Percentiles rank a stretch among this genome's conserved stretches.
These are phyloP conservation scores for Calonectria multiphialidica DNA, from an alignment of 2,329 filamentous ascomycete genomes.

Conservation along the genomic window DNA sequence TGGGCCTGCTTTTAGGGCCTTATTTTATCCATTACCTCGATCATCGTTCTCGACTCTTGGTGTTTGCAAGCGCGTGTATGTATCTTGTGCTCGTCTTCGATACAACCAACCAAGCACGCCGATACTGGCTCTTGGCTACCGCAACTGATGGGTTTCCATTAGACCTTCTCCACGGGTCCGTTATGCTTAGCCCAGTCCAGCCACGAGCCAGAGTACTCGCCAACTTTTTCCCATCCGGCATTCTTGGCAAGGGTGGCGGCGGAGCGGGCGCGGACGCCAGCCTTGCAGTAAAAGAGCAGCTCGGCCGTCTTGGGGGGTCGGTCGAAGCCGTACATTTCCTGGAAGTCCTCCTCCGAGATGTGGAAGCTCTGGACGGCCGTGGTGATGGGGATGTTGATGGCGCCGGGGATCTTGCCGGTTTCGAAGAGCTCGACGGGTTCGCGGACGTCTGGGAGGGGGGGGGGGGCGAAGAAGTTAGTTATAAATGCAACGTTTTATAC, in stretches of 20 bases:
- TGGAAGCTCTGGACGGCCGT: conserved; percentile 84
- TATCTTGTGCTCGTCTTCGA: background rate
- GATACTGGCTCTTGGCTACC: too few relatives aligned
- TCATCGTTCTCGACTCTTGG: background rate
- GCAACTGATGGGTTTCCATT: background rate
- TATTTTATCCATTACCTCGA: background rate
- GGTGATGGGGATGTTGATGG: conserved; percentile 85
- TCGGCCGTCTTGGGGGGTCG: conserved; percentile 69
- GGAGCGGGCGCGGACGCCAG: conserved; percentile 83
- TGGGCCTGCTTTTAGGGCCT: background rate
- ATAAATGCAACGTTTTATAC: too few relatives aligned
- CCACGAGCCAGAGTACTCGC: conserved; percentile 83
- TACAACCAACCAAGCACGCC: too few relatives aligned
- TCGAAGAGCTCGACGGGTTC: conserved; percentile 75
- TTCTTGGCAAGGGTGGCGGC: conserved; percentile 83
- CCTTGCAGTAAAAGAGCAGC: conserved; percentile 92
- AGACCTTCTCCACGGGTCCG: conserved; percentile 62
- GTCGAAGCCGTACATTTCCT: conserved; percentile 82
- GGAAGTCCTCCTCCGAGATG: conserved; percentile 82
- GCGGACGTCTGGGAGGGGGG: conserved; percentile 69
- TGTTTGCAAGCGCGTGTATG: background rate
- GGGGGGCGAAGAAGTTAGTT: too few relatives aligned
- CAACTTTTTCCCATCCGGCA: conserved; percentile 79
- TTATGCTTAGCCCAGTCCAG: conserved; percentile 84
- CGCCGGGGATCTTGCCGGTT: conserved; percentile 81